These are phyloP conservation scores for Yarrowia osloensis DNA, from an alignment of 805 yeast species.

Conservation along the genomic window DNA sequence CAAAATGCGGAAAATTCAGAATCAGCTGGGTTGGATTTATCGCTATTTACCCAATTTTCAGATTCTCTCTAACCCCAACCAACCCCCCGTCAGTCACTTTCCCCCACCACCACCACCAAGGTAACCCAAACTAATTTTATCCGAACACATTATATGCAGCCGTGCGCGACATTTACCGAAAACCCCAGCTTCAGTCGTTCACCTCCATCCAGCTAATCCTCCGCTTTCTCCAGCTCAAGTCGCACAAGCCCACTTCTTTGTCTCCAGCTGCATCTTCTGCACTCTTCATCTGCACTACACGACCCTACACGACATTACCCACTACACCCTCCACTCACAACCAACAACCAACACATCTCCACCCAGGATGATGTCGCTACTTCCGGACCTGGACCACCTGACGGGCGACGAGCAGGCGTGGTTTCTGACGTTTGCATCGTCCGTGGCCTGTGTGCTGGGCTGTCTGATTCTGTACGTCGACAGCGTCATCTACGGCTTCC, in stretches of 20 bases:
- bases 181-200: too few relatives aligned
- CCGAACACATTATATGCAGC: conserved; percentile 1
- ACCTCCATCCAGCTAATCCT: not conserved
- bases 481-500: conserved; percentile 54
- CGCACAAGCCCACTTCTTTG: too few relatives aligned
- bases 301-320: not conserved
- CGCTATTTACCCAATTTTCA: not conserved
- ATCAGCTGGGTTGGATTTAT: too few relatives aligned
- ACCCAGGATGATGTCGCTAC: conserved; percentile 1
- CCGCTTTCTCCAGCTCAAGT: too few relatives aligned
- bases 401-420: conserved; percentile 44
- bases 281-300: not conserved
- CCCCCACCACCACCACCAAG: not conserved
- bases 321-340: not conserved
- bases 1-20: too few relatives aligned
- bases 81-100: not conserved
- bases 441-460: conserved; percentile 72
- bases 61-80: not conserved
- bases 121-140: not conserved
- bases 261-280: too few relatives aligned
- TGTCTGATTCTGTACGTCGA: conserved; percentile 66
- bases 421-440: conserved; percentile 64
- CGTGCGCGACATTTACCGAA: not conserved
- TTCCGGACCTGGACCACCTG: conserved; percentile 25
- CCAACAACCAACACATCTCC: not conserved